Conservation (phyloP, 139 green algal genomes). For the Tetradesmus lagerheimii region DNA sequence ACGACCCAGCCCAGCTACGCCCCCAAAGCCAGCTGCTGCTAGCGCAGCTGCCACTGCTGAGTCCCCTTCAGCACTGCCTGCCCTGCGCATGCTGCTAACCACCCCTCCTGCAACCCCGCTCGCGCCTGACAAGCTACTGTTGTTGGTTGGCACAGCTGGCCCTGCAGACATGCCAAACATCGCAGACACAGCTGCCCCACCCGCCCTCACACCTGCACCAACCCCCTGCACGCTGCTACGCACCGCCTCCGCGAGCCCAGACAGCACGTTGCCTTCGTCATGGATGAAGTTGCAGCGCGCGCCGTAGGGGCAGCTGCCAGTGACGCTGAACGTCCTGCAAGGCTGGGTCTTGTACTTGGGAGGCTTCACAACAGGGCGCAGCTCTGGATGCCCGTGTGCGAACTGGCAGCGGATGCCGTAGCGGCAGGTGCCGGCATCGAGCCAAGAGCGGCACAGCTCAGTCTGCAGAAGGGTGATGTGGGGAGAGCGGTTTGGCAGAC, state of each 20-base stretch:
- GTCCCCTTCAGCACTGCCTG: not conserved
- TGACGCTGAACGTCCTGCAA: slow-evolving; percentile 81
- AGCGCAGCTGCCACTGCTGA: not conserved
- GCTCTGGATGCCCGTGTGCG: slow-evolving; percentile 87
- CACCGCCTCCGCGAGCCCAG: not conserved
- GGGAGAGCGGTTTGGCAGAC: not conserved
- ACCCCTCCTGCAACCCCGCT: not conserved
- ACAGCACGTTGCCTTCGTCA: not conserved
- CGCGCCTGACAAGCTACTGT: not conserved
- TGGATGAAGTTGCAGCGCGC: slow-evolving; percentile 93
- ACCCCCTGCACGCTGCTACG: not conserved
- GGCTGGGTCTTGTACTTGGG: slow-evolving; percentile 94
- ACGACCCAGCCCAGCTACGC: not conserved
- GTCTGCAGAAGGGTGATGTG: slow-evolving; percentile 71
- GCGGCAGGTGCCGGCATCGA: slow-evolving; percentile 82
- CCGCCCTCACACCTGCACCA: not conserved
- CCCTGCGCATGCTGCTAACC: not conserved
- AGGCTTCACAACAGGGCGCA: slow-evolving; percentile 84
- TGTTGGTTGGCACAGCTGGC: not conserved
- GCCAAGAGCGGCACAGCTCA: slow-evolving; percentile 91
- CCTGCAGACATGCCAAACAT: not conserved
- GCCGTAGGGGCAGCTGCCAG: slow-evolving; percentile 89
- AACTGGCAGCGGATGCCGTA: slow-evolving; percentile 95
- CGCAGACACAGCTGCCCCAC: not conserved
- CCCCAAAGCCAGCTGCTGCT: not conserved